Base-by-base conservation (phyloP, 2,329 filamentous ascomycete species). In the Byssochlamys sp. region DNA sequence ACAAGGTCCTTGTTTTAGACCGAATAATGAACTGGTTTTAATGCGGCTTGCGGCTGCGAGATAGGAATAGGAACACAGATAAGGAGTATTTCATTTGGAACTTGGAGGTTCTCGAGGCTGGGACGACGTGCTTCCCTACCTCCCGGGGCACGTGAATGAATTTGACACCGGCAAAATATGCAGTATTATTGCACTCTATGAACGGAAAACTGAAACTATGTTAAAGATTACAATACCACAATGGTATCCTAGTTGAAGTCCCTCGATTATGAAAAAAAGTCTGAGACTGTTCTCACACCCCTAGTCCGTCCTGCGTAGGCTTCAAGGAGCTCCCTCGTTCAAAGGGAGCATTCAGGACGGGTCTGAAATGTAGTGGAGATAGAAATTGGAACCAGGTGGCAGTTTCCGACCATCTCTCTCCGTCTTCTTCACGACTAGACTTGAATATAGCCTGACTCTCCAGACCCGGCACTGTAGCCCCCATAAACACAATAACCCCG, bases 291-390 rank as follows among this genome's bases (percentile, higher is more conserved):
- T 72, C 74, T 78, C 78, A 65, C 75, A 76, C 78, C 78, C 77
- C 79, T 82, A 82, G 80, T 82, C 80, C 77, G 74, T 72, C 73
- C 72, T 73, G 75, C 77, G 72, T 79, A 71, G 71, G 70, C 78
- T 81, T 68, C 60, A 71, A 72, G 67, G 73, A 66, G 60, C 48
- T 29, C 54, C 50, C 19, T 25, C 26, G 4, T 25, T 7, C 25
- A 51, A 51, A 26, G 24, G 26, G 53, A 52, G 29, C 24, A 58
- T 65, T 54, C 65, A 69, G 67, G 69, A 74, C 77, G 81, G 80
- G 74, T 82, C 80, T 80, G 80, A 80, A 75, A 80, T 45, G 73
- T 73, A 78, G 78, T 70, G 73, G 72, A 76, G 69, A 69, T 65
- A 60, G 61, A 68, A 71, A 19, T 67, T 66, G 66, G 35, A 19